Evolutionary conservation across 2,329 filamentous ascomycete species (phyloP), one percentile per base, ranked within the genome.

Genomic region (Paraphoma sp.): DNA sequence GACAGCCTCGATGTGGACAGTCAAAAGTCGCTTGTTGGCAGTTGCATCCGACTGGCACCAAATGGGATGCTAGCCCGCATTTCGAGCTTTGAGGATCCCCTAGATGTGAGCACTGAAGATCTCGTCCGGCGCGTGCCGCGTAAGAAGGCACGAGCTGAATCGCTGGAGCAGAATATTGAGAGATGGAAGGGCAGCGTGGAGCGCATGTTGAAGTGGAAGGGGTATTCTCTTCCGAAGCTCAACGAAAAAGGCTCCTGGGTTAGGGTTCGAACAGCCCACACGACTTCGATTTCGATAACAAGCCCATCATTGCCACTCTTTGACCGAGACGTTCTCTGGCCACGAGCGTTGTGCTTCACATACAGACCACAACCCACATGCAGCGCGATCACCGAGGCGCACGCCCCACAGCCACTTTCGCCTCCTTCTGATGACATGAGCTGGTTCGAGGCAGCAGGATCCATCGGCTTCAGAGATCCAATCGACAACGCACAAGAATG

Each of bases 311-410:
- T 52, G 9, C 50, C 60, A 14, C 56, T 42, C 18, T 46, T 56
- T 1, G 60, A 66, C n/a, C 63, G 64, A n/a, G 72, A 75, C 14
- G 59, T 76, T 9, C 57, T 77, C 12, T 77, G 76, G 76, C 76
- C 76, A 9, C 60, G 72, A 49, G 65, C 67, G 18, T 52, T 77
- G 3, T 77, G 75, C 45, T 77, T 71, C 48, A 66, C 61, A 48
- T 68, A 71, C 36, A 49, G 57, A 28, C 3, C 45, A 12, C 31
- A 57, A 2, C 50, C 38, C 1, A 43, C 46, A 12, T 50, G 51
- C 28, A n/a, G 45, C 6, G 36, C 45, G 4, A 16, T 18, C 11
- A 33, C 40, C 9, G 45, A 53, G 41, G 28, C 31, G 14, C 8
- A 48, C 16, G 14, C 31, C 18, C 40, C 31, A 6, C 9, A n/a